Base-by-base conservation (phyloP, 495 filamentous ascomycete genomes). In the Durotheca rogersii region DNA sequence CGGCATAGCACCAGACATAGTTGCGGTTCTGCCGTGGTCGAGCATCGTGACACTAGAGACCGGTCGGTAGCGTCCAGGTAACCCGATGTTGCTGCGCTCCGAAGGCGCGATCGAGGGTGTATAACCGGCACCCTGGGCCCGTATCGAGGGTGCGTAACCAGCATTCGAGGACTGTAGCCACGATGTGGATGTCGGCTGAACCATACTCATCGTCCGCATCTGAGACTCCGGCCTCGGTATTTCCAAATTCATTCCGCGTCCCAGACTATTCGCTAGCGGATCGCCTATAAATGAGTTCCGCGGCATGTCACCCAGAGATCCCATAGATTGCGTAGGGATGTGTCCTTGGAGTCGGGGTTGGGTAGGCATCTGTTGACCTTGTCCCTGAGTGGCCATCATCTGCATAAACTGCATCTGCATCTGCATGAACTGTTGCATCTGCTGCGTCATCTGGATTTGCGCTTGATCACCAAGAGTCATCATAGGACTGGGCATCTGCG, bases 351-450 rank as follows among this genome's bases (percentile, higher is more conserved):
- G 58, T 2, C 60, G 59, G 27, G 70, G 46, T 15, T 67, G 59
- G 25, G 57, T 40, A 25, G 45, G 56, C 49, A 51, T 47, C 15
- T 58, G 55, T 14, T 49, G 56, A 38, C 50, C 69, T 47, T 59
- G 65, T 29, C 41, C 53, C 29, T 48, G 60, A 17, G 51, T 29
- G 37, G 74, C 72, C 77, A 86, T 84, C 79, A 91, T 85, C 47
- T 89, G 85, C 82, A 90, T 89, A 74, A 89, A 87, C 47, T 93
- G 86, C 84, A 95, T 91, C 64, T 94, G 89, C 85, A 94, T 89
- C 61, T 90, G 85, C 85, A 93, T 89, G 72, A 92, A 91, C 56
- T 85, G 81, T 17, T 81, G 77, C 89, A 95, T 94, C 63, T 94
- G 88, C 58, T 91, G 86, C 18, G 82, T 84, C 73, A 95, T 85